These are phyloP conservation scores for Xylogone sp. DNA, from an alignment of 2,329 filamentous ascomycete species.

Conservation along the genomic window DNA sequence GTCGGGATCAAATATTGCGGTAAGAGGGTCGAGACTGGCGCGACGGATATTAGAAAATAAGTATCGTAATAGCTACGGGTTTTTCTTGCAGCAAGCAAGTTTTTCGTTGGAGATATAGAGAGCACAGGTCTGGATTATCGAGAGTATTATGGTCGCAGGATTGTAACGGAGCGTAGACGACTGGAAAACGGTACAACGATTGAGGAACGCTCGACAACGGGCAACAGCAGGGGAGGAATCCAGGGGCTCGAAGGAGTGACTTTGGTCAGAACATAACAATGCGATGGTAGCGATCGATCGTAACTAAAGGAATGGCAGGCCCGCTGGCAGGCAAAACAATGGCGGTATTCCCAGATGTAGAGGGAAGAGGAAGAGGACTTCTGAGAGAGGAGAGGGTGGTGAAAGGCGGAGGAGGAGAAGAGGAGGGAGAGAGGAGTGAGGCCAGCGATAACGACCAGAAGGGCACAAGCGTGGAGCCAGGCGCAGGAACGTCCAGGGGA, in stretches of 20 bases:
- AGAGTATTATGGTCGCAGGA: no score
- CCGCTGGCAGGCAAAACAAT: constrained; percentile 50
- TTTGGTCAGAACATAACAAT: constrained; percentile 22
- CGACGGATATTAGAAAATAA: no score
- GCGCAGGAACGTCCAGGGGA: neutral
- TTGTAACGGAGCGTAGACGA: no score
- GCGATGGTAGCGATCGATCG: constrained; percentile 35
- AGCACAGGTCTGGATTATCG: no score
- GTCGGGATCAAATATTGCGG: no score
- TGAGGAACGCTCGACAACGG: constrained; percentile 7
- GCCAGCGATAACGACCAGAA: neutral
- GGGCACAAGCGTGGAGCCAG: neutral
- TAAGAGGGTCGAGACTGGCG: no score
- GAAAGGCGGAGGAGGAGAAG: constrained; percentile 5
- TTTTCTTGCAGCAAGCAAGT: no score
- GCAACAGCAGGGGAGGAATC: constrained; percentile 4
- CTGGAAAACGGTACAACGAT: neutral
- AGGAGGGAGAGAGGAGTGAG: neutral
- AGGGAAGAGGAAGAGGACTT: constrained; percentile 16
- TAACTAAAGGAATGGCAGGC: constrained; percentile 52
- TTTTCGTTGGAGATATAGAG: no score
- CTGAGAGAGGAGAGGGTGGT: constrained; percentile 5
- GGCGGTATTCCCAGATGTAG: constrained; percentile 18
- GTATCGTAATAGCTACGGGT: no score
- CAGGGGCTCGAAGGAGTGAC: constrained; percentile 28